A percentile compares a stretch with the other conserved stretches of the same genome.
Evolutionary conservation across 2,329 filamentous ascomycete species (phyloP).

Genomic region (Pestalotiopsis sp.): DNA sequence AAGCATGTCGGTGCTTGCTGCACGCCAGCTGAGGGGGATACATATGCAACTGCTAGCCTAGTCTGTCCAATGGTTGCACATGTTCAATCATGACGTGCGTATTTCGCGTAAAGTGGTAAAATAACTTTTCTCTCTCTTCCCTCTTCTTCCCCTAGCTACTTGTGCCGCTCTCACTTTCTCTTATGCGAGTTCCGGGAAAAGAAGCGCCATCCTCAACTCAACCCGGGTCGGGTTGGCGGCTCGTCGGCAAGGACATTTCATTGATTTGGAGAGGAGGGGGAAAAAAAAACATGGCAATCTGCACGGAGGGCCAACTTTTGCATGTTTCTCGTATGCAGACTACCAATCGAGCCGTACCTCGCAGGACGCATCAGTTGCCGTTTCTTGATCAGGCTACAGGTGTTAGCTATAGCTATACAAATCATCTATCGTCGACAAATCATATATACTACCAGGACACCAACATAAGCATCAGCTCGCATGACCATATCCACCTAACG

Average conservation of each 20-base stretch:
- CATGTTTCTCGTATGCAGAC: conserved; percentile 13
- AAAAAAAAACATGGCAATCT: conserved; percentile 20
- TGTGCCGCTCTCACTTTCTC: background rate
- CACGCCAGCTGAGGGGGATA: background rate
- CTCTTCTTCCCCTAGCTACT: background rate
- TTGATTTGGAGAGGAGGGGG: background rate
- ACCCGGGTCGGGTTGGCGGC: conserved; percentile 3
- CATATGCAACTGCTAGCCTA: background rate
- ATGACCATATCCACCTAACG: too few relatives aligned
- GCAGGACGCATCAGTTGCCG: too few relatives aligned
- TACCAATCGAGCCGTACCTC: background rate
- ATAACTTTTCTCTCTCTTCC: background rate
- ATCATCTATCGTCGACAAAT: too few relatives aligned
- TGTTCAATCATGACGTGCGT: conserved; percentile 9
- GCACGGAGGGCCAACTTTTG: conserved; percentile 16
- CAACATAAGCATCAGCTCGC: background rate
- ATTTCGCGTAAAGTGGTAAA: conserved; percentile 2
- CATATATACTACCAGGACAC: background rate
- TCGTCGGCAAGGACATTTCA: background rate
- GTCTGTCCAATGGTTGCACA: conserved; percentile 6
- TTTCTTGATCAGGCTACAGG: background rate
- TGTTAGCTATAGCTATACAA: background rate
- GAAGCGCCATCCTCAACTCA: background rate
- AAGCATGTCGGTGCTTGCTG: background rate
- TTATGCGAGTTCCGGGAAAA: conserved; percentile 1